Conservation (phyloP, 148 eudicot species). For the Amaranthus hypochondriacus region DNA sequence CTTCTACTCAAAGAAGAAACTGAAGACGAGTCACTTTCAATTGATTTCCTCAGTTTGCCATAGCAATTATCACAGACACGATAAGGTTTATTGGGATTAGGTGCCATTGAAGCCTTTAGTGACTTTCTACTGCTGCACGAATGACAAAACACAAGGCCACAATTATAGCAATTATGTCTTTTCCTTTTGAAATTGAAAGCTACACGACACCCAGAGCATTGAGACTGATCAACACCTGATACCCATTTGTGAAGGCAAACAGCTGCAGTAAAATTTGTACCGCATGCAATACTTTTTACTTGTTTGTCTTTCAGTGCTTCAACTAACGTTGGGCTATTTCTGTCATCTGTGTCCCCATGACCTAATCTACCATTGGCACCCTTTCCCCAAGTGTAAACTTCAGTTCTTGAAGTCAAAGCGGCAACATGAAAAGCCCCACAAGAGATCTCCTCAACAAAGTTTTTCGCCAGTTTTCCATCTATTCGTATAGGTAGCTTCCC, state of each 20-base stretch:
- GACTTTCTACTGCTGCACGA: constrained; percentile 59
- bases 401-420: constrained; percentile 54
- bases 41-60: constrained; percentile 43
- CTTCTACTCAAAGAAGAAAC: constrained; percentile 36
- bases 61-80: constrained; percentile 74
- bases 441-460: constrained; percentile 56
- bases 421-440: constrained; percentile 85
- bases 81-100: constrained; percentile 54
- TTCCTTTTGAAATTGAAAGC: constrained; percentile 65
- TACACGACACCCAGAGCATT: constrained; percentile 58
- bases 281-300: constrained; percentile 65
- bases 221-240: constrained; percentile 46
- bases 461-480: constrained; percentile 48
- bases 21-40: constrained; percentile 29
- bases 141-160: constrained; percentile 68
- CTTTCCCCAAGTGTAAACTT: constrained; percentile 82
- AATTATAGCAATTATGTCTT: constrained; percentile 73
- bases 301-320: constrained; percentile 54
- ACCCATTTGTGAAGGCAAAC: constrained; percentile 62
- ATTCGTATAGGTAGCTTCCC: constrained; percentile 51
- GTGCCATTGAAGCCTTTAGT: constrained; percentile 66
- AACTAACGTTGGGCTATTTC: constrained; percentile 58
- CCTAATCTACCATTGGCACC: constrained; percentile 76
- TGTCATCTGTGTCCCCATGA: constrained; percentile 59
- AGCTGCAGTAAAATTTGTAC: constrained; percentile 62